Evolutionary conservation across 495 filamentous ascomycete species (phyloP), one percentile per base, ranked within the genome.

Genomic region (Podospora conica): DNA sequence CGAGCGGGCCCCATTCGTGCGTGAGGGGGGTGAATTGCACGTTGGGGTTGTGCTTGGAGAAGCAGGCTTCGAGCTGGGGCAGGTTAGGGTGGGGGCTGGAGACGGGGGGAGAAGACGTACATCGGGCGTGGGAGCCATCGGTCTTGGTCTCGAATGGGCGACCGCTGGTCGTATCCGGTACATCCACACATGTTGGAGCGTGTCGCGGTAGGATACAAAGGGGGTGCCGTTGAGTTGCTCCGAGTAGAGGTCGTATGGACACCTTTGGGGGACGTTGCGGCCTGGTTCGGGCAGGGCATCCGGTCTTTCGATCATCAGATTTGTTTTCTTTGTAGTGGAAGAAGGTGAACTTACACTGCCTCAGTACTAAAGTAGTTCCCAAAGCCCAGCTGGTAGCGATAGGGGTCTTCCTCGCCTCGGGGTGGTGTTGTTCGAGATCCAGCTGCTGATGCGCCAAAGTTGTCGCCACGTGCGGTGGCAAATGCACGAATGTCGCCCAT

Each of bases 171-270:
- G 78, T 63, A 94, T 90, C 3, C 91, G 84, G 72, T 96, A 94
- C 20, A 95, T 85, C 91, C 91, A 96, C 28, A 90, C 85, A 69
- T 95, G 91, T 72, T 87, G 84, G 76, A 93, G 94, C 71, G 91
- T 88, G 73, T 86, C 82, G 20, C 91, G 84, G 0, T 90, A 90
- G 9, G 91, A 90, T 27, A 92, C 94, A 74, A 96, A 96, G 28
- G 91, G 87, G 11, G 91, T 93, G 20, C 91, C 91, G 3, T 91
- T 94, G 27, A 96, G 84, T 81, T 95, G 94, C 77, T 96, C 91
- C 48, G 90, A 83, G 72, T 93, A 94, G 33, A 96, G 83, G 3
- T 91, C 91, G 63, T 88, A 86, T 0, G 90, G 82, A 10, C 85
- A 88, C 68, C 92, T 91, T 73, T 95, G 91, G 3, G 91, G 91